Base-by-base conservation (phyloP, 2,329 filamentous ascomycete genomes). In the Aureobasidium musti region DNA sequence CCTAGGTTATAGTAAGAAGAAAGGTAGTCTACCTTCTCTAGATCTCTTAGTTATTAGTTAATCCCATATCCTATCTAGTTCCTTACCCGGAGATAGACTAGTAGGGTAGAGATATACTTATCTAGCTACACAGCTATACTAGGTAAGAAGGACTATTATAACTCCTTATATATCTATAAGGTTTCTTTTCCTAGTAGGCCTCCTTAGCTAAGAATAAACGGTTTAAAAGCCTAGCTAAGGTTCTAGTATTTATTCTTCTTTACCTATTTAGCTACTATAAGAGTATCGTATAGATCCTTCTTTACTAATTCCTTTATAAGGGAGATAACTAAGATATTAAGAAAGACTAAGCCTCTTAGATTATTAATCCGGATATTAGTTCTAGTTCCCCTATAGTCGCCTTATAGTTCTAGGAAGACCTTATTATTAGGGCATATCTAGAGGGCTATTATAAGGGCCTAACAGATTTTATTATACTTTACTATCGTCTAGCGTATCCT, bases 41-140 rank as follows among this genome's bases (percentile, higher is more conserved):
- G 30, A 33, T 33, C 2, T 33, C 23, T 35, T 19, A n/a, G 28
- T 3, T 59, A 11, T 17, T 41, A 59, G 54, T 59, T 43, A 43
- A 45, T 59, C 2, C 54, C 17, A 5, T 61, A 61, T n/a, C 41
- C 41, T 11, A 61, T 49, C 39, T 26, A 61, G 41, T 45, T 61
- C 10, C 41, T 61, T 33, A 8, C 41, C 11, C 41, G 26, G 8
- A 61, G 57, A 0, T 26, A 26, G 28, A 61, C 19, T 4, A 61
- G 57, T 21, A 47, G 14, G 26, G 8, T 23, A 5, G 26, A 45
- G 41, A 61, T 47, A 23, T 61, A 45, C 26, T 61, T 61, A 17
- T 61, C 41, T 35, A 61, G 57, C 57, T 14, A 61, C 3, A 49
- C 17, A 1, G 26, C 3, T 5, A 8, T 61, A 8, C 57, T 61